Conservation (phyloP, 2,329 filamentous ascomycete species). For the Oidium heveae region DNA sequence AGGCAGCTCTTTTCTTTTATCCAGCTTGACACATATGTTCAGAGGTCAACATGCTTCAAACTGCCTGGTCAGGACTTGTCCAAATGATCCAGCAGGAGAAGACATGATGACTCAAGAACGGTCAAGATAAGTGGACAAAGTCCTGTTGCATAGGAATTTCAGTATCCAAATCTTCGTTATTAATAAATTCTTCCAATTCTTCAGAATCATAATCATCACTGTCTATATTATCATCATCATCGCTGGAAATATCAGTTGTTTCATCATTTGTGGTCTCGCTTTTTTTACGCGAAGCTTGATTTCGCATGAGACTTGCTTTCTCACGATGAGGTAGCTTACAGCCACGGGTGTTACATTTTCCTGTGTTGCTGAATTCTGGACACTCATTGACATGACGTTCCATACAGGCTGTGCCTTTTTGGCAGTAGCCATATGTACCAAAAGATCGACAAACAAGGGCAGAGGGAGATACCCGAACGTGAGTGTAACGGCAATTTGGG, state of each 20-base stretch:
- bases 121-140: slow-evolving; percentile 25
- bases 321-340: slow-evolving; percentile 77
- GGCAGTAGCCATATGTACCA: slow-evolving; percentile 70
- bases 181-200: slow-evolving; percentile 39
- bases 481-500: slow-evolving; percentile 61
- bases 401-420: slow-evolving; percentile 49
- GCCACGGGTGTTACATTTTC: slow-evolving; percentile 52
- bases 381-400: slow-evolving; percentile 83
- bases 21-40: too few relatives aligned
- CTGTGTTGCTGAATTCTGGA: slow-evolving; percentile 82
- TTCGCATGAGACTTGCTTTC: slow-evolving; percentile 54
- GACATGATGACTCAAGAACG: not conserved
- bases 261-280: slow-evolving; percentile 22
- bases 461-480: slow-evolving; percentile 50
- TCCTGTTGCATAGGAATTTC: slow-evolving; percentile 33
- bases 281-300: slow-evolving; percentile 23
- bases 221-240: slow-evolving; percentile 44
- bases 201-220: slow-evolving; percentile 65
- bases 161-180: slow-evolving; percentile 23
- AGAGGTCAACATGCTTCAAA: too few relatives aligned
- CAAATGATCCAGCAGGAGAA: not conserved
- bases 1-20: too few relatives aligned
- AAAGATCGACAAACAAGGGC: slow-evolving; percentile 68
- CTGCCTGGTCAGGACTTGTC: too few relatives aligned
- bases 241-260: slow-evolving; percentile 50